These are phyloP conservation scores for Borovskyia barvae DNA, from an alignment of 208 protist species.

Conservation along the genomic window DNA sequence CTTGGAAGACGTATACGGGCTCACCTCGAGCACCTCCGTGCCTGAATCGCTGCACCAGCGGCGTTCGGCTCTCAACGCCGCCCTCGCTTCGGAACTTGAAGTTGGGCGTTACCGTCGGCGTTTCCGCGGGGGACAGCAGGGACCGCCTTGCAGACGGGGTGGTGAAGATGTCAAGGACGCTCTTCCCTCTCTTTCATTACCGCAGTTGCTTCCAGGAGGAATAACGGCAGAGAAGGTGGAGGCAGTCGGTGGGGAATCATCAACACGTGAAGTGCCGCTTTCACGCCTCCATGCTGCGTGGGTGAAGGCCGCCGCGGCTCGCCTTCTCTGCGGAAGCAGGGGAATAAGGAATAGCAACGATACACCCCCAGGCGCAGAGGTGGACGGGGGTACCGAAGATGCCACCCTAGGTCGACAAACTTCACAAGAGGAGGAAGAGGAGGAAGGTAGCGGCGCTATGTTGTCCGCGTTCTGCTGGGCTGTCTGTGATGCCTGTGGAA, in stretches of 20 bases:
- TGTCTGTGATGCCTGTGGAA: constrained; percentile 73
- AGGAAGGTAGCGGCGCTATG: constrained; percentile 30
- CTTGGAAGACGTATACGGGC: constrained; percentile 2
- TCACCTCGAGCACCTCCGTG: background rate
- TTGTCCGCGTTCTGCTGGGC: constrained; percentile 79
- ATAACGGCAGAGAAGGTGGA: too few relatives aligned
- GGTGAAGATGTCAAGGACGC: background rate
- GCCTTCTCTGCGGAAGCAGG: constrained; percentile 28
- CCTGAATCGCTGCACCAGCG: constrained; percentile 9
- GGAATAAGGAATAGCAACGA: background rate
- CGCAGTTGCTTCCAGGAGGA: background rate
- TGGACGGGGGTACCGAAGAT: background rate
- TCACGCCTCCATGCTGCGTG: constrained; percentile 33
- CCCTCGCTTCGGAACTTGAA: constrained; percentile 54
- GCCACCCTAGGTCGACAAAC: background rate
- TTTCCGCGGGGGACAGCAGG: too few relatives aligned
- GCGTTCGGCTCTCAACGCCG: constrained; percentile 44
- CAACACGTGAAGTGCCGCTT: constrained; percentile 3
- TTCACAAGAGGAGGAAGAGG: constrained; percentile 7
- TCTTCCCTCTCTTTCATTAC: constrained; percentile 4
- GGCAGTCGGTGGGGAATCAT: too few relatives aligned
- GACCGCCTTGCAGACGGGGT: too few relatives aligned
- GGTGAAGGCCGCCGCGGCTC: constrained; percentile 30
- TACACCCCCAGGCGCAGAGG: too few relatives aligned
- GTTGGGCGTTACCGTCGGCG: too few relatives aligned